Evolutionary conservation across 495 filamentous ascomycete genomes (phyloP), one percentile per base, ranked within the genome.

Genomic region (Rostrohypoxylon terebratum): DNA sequence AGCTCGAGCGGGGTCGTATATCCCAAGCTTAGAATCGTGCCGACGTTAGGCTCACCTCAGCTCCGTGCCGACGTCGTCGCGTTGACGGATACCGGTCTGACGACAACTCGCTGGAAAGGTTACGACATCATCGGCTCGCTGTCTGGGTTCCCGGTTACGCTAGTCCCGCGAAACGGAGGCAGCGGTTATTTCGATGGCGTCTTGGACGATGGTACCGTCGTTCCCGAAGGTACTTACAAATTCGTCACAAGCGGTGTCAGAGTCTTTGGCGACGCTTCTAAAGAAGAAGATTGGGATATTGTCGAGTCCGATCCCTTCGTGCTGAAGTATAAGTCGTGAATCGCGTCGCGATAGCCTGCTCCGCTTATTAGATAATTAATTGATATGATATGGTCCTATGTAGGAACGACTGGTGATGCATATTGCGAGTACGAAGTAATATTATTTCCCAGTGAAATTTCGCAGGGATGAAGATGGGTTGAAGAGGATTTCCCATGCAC

Each of bases 241-340:
- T 53, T 53, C 21, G 23, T 53, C 11, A 53, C 48, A 4, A 53
- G 48, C n/a, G 48, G 23, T 2, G 48, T 53, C 2, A 31, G 23
- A 13, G 48, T 53, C 6, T 53, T 53, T 31, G 48, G 48, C 48
- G 48, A 53, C 31, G 48, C 48, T 53, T n/a, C 48, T n/a, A 53
- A 53, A n/a, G 48, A 53, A 2, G 48, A 53, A 31, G 48, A 53
- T 13, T 53, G 48, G 48, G 23, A 53, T 53, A 31, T 53, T 1
- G 48, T 53, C n/a, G 48, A 53, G 23, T 28, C 48, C 1, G 48
- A 31, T 31, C 48, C 48, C 10, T 53, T 53, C 4, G 23, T 53
- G 14, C 48, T 53, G 1, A 31, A n/a, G 11, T 53, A 53, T 23
- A 53, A 53, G 11, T 16, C 48, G 2, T 53, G 2, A 53, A 10